phyloP scores from a whole-genome alignment of 1,284 basidiomycete species.

The Trichosporon sp. region DNA sequence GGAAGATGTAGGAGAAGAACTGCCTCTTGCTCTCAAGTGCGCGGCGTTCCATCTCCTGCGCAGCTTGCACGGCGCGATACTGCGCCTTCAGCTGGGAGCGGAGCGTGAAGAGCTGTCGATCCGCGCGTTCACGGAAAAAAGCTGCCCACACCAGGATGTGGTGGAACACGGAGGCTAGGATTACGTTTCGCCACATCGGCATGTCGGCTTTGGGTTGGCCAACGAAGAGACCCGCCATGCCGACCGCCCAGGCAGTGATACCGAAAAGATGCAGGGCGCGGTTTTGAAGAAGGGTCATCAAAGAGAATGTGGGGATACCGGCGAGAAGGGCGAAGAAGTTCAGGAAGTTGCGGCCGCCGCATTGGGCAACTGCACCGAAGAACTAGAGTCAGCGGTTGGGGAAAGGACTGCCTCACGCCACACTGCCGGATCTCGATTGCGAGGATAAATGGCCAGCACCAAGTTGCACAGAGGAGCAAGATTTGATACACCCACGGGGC shows the following conservation, averaged over 20 bases:
- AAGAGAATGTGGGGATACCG: slow-evolving; percentile 71
- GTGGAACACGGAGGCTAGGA: slow-evolving; percentile 46
- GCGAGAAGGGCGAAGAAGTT: slow-evolving; percentile 20
- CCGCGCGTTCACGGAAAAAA: slow-evolving; percentile 58
- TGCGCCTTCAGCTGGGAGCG: slow-evolving; percentile 75
- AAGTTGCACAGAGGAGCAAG: slow-evolving; percentile 5
- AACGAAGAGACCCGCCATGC: neutral
- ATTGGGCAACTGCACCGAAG: neutral
- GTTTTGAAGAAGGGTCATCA: slow-evolving; percentile 73
- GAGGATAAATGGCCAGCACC: slow-evolving; percentile 22
- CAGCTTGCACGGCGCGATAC: slow-evolving; percentile 69
- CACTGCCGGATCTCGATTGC: slow-evolving; percentile 16
- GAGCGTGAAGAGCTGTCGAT: slow-evolving; percentile 66
- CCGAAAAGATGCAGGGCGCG: slow-evolving; percentile 65
- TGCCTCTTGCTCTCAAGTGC: slow-evolving; percentile 75
- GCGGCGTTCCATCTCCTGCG: slow-evolving; percentile 78
- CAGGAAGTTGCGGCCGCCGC: slow-evolving; percentile 16
- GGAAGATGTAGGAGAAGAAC: slow-evolving; percentile 70
- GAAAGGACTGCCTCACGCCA: neutral
- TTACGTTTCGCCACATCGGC: slow-evolving; percentile 17
- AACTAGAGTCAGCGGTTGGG: neutral
- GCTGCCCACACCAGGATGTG: slow-evolving; percentile 52
- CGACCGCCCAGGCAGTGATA: neutral
- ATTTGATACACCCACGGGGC: slow-evolving; percentile 21
- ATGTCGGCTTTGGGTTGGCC: neutral